These are phyloP conservation scores for Phytophthora multivora DNA, from an alignment of 352 stramenopile genomes.

Conservation along the genomic window DNA sequence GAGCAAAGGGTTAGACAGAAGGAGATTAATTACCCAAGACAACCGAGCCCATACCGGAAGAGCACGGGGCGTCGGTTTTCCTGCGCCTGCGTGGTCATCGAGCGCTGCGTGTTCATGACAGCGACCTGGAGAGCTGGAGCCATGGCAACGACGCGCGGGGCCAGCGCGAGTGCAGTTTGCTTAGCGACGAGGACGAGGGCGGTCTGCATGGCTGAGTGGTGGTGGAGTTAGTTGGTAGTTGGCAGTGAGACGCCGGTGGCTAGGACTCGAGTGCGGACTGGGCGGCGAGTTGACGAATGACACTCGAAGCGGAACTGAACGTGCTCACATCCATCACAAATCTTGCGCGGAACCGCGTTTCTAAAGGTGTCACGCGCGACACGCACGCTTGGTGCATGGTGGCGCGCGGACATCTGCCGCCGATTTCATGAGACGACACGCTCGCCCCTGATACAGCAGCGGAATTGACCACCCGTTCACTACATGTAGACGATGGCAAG, in stretches of 20 bases:
- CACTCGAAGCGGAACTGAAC: constrained; percentile 13
- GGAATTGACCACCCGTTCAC: no score
- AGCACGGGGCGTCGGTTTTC: constrained; percentile 32
- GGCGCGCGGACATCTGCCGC: constrained; percentile 7
- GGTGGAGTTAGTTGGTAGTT: not conserved
- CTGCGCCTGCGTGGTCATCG: constrained; percentile 27
- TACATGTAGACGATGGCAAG: no score
- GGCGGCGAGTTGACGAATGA: constrained; percentile 27
- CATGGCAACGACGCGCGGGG: constrained; percentile 20
- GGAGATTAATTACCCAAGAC: no score
- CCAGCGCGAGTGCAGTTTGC: constrained; percentile 26
- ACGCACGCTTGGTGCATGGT: constrained; percentile 20
- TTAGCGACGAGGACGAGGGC: constrained; percentile 32
- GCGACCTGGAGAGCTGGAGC: constrained; percentile 27
- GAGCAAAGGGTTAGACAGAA: constrained; percentile 7
- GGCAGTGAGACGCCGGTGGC: constrained; percentile 14
- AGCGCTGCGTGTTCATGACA: constrained; percentile 28
- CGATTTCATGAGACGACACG: not conserved
- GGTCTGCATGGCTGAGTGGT: constrained; percentile 24
- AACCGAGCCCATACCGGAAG: constrained; percentile 20
- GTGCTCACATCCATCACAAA: constrained; percentile 8
- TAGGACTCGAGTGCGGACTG: constrained; percentile 17
- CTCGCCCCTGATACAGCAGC: not conserved
- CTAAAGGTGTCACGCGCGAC: constrained; percentile 18
- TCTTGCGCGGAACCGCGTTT: constrained; percentile 19